Base-by-base conservation (phyloP, 257 asterid genomes). In the Eucommia ulmoides region DNA sequence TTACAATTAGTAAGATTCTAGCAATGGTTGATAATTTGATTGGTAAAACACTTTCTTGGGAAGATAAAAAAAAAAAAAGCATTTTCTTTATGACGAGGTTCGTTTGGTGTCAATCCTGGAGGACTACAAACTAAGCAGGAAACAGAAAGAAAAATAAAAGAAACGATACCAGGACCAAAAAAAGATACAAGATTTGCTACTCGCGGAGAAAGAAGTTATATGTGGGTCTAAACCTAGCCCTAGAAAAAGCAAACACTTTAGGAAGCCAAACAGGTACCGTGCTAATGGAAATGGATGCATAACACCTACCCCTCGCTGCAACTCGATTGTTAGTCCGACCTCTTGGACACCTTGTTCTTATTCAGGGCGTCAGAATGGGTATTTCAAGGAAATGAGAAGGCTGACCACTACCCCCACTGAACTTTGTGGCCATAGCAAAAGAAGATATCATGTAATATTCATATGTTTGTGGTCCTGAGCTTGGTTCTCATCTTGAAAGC, bases 141-240 rank as follows among this genome's bases (percentile, higher is more conserved):
- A 29, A 29, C 38, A 29, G 38, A 29, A 29, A 29, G 38, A 29
- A 29, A 29, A 29, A 12, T 6, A 29, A 29, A 29, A 29, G 38
- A 29, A 12, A 12, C 38, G 12, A 29, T 29, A 29, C 38, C 38
- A 89, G 98, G 98, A 82, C 56, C 88, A 85, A 53, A 89, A 89
- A 82, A 89, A 85, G 65, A 75, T 82, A 22, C 93, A 78, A 29
- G 96, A 85, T 63, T 60, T 89, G 76, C 74, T 89, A 21, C 84
- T 82, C 22, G 60, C 94, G 4, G 95, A 89, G 81, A 89, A 82
- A 68, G 98, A 89, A 71, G 63, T 82, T 29, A 74, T 67, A 7
- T 80, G 73, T 48, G 98, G 98, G 53, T 85, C 98, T 20, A 89
- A 81, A 69, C 98, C 96, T 24, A 84, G 86, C 58, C 98, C 98